phyloP scores from a whole-genome alignment of 352 stramenopile genomes.

The Pythium graminicola region DNA sequence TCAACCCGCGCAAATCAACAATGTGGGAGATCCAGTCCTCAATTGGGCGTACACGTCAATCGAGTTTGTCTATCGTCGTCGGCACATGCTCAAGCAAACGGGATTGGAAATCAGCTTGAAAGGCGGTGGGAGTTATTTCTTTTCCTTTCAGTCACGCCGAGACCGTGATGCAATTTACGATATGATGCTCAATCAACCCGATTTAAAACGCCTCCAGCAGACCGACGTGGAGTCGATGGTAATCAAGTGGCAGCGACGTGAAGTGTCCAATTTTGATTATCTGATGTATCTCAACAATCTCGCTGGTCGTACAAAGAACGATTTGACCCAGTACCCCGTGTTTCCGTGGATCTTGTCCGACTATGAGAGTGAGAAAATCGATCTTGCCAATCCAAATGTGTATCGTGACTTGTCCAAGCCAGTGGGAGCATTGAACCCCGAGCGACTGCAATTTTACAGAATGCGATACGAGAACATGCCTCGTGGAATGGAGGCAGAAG shows the following conservation, averaged over 20 bases:
- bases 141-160: constrained; percentile 62
- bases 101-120: constrained; percentile 82
- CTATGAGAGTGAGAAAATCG: constrained; percentile 78
- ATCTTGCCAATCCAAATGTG: constrained; percentile 72
- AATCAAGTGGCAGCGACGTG: constrained; percentile 70
- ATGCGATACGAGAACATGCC: constrained; percentile 88
- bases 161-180: constrained; percentile 83
- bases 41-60: constrained; percentile 80
- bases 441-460: constrained; percentile 84
- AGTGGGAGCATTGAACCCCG: constrained; percentile 89
- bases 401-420: constrained; percentile 95
- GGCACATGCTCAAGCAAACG: constrained; percentile 87
- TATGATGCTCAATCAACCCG: constrained; percentile 73
- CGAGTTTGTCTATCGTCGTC: constrained; percentile 77
- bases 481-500: constrained; percentile 63
- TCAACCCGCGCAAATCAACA: constrained; percentile 89
- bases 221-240: constrained; percentile 72
- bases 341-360: constrained; percentile 95
- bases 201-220: constrained; percentile 51
- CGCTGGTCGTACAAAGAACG: constrained; percentile 80
- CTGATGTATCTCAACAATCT: constrained; percentile 85
- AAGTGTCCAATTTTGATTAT: constrained; percentile 95
- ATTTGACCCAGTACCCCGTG: constrained; percentile 95
- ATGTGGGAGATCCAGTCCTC: constrained; percentile 83
- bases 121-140: constrained; percentile 69